A percentile compares a stretch with the other conserved stretches of the same genome.
These are phyloP conservation scores for Neoscytalidium dimidiatum DNA, from an alignment of 2,329 filamentous ascomycete genomes.

Conservation along the genomic window DNA sequence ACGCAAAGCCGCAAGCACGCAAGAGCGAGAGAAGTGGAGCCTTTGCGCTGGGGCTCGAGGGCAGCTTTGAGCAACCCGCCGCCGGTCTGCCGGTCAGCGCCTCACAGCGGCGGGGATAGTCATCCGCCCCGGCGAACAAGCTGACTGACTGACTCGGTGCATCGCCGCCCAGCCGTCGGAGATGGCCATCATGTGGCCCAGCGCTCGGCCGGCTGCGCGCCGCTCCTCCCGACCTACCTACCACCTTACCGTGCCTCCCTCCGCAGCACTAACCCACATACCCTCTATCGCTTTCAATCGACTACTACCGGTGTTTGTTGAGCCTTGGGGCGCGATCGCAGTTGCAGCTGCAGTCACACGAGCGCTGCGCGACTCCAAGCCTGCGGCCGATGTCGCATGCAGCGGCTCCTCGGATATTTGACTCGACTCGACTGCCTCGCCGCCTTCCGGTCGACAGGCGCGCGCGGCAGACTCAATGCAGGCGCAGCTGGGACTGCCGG, in stretches of 20 bases:
- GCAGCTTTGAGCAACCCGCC: slow-evolving; percentile 2
- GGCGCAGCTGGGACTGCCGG: neutral
- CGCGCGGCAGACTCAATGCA: neutral
- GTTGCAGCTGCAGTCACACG: too few species aligned
- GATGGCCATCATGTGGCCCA: slow-evolving; percentile 11
- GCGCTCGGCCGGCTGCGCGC: neutral
- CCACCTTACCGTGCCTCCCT: too few species aligned
- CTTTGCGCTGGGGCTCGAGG: neutral
- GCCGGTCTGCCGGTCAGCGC: neutral
- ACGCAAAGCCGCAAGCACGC: slow-evolving; percentile 7
- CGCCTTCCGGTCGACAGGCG: neutral
- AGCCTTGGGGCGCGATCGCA: too few species aligned
- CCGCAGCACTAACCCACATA: too few species aligned
- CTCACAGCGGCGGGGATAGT: neutral
- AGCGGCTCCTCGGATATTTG: too few species aligned
- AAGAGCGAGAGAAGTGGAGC: slow-evolving; percentile 7
- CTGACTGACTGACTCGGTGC: neutral
- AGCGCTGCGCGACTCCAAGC: too few species aligned
- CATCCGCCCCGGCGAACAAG: neutral
- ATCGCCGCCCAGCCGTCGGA: slow-evolving; percentile 3
- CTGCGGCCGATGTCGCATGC: too few species aligned
- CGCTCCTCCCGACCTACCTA: neutral
- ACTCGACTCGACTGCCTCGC: too few species aligned
- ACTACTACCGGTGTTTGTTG: neutral
- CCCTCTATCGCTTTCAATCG: too few species aligned